Conservation (phyloP, 2,329 filamentous ascomycete species). For the Tolypocladium nubicola region DNA sequence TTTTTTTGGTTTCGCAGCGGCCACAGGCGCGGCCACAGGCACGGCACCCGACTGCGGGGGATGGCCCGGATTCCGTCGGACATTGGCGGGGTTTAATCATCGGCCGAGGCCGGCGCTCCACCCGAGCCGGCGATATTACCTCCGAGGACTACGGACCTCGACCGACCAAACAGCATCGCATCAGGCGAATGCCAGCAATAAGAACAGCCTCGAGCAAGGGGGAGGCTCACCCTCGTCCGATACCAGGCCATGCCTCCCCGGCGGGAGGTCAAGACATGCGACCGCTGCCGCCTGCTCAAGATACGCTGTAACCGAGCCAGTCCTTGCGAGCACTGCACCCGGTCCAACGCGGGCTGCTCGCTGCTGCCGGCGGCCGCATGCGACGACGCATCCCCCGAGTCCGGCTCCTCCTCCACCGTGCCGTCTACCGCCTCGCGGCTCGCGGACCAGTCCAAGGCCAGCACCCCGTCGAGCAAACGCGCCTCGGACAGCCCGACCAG, state of each 20-base stretch:
- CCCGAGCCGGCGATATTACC: not conserved
- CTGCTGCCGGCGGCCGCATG: not conserved
- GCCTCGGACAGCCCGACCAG: not conserved
- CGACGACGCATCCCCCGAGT: not conserved
- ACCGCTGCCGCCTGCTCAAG: not conserved
- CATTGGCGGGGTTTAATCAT: not conserved
- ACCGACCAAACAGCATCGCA: not conserved
- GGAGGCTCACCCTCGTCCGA: no score
- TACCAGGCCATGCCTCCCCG: not conserved
- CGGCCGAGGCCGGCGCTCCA: not conserved
- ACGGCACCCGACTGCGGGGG: not conserved
- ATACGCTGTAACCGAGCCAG: not conserved
- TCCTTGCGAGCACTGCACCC: not conserved
- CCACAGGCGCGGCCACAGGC: no score
- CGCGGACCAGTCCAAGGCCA: not conserved
- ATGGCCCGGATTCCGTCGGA: not conserved
- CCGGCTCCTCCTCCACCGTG: not conserved
- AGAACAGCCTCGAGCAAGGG: not conserved
- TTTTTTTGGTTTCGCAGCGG: not conserved
- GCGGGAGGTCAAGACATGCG: not conserved
- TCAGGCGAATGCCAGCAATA: not conserved
- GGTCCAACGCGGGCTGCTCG: not conserved
- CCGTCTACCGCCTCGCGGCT: not conserved
- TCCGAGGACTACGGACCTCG: not conserved
- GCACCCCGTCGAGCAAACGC: not conserved